phyloP scores from a whole-genome alignment of 73 alveolate genomes.

The Tetrahymena thermophila region DNA sequence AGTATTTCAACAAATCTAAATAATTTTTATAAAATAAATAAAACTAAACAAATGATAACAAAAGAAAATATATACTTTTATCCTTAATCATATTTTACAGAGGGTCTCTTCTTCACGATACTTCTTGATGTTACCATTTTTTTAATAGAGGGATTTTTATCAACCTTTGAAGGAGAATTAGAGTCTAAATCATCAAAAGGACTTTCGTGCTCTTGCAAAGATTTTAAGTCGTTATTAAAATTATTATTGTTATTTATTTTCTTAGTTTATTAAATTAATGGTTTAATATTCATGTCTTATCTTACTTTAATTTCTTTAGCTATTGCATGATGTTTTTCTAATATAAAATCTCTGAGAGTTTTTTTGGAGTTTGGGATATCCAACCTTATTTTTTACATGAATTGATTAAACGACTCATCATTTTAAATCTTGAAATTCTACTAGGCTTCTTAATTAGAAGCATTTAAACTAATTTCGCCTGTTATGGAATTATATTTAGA shows the following conservation, averaged over 20 bases:
- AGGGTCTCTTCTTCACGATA: neutral
- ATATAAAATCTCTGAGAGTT: neutral
- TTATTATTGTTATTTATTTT: neutral
- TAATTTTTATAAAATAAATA: neutral
- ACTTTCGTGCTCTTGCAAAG: neutral
- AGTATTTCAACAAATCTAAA: neutral
- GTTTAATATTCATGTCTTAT: neutral
- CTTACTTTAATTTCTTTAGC: neutral
- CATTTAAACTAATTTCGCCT: neutral
- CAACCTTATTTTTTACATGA: neutral
- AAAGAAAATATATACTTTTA: neutral
- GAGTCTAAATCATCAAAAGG: neutral
- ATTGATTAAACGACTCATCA: neutral
- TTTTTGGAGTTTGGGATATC: neutral
- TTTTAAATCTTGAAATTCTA: neutral
- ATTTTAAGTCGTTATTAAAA: neutral
- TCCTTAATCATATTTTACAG: neutral
- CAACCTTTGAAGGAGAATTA: neutral
- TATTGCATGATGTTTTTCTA: neutral
- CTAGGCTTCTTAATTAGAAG: neutral
- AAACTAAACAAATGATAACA: neutral
- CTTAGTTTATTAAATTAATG: neutral
- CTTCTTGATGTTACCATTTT: neutral
- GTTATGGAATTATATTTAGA: neutral
- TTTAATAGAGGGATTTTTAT: neutral